phyloP scores from a whole-genome alignment of 2,329 filamentous ascomycete species.

The Bipolaris oryzae region DNA sequence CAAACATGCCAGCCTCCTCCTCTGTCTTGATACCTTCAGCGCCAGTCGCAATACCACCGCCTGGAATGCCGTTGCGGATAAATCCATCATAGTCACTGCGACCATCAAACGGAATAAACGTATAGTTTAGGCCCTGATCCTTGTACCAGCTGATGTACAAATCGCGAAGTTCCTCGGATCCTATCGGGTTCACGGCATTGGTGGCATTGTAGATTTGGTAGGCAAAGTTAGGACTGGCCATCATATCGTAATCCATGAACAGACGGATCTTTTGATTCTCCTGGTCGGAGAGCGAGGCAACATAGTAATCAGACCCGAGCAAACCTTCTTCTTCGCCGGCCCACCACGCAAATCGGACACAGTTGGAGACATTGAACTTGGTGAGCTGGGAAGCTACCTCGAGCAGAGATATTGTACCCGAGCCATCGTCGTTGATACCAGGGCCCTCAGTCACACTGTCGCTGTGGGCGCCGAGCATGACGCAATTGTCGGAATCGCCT shows the following conservation, averaged over 20 bases:
- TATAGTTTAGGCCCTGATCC: constrained; percentile 45
- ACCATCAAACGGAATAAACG: constrained; percentile 49
- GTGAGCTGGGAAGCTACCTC: constrained; percentile 50
- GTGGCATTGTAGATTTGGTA: constrained; percentile 51
- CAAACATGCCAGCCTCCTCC: constrained; percentile 45
- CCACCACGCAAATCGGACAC: constrained; percentile 50
- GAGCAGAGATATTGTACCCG: constrained; percentile 48
- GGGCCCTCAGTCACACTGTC: constrained; percentile 51
- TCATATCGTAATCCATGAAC: constrained; percentile 55
- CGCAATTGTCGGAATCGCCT: constrained; percentile 49
- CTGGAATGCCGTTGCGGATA: constrained; percentile 49
- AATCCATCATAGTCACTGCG: constrained; percentile 52
- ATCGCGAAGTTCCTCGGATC: constrained; percentile 46
- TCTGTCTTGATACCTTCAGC: constrained; percentile 51
- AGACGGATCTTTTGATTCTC: constrained; percentile 51
- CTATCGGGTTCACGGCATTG: constrained; percentile 44
- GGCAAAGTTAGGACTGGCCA: constrained; percentile 48
- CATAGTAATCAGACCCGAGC: constrained; percentile 50
- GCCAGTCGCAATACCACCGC: constrained; percentile 50
- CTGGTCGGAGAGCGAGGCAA: constrained; percentile 37
- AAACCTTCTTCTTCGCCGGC: constrained; percentile 50
- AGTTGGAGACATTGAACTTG: constrained; percentile 49
- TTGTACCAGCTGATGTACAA: constrained; percentile 50
- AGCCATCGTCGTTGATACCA: constrained; percentile 52
- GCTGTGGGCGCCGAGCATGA: constrained; percentile 51